A percentile compares a stretch with the other conserved stretches of the same genome.
phyloP scores from a whole-genome alignment of 371 early-diverging fungal genomes.

The Mucor sp. region DNA sequence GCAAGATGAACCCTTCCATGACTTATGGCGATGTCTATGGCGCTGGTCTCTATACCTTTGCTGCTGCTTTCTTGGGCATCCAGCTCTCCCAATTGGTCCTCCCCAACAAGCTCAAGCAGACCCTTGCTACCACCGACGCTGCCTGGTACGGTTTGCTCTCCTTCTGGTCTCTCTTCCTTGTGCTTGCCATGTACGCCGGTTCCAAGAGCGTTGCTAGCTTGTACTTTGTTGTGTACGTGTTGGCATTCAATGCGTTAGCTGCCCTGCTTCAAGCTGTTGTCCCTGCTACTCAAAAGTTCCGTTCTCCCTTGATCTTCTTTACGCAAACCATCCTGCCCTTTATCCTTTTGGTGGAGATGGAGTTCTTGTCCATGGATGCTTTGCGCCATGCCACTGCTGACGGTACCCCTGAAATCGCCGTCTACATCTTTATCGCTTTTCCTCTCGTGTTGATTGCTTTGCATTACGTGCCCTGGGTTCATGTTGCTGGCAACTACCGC shows the following conservation, averaged over 20 bases:
- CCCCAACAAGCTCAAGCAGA: conserved; percentile 25
- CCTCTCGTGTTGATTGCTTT: conserved; percentile 29
- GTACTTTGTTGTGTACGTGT: conserved; percentile 47
- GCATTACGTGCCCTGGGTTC: conserved; percentile 42
- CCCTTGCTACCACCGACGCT: conserved; percentile 18
- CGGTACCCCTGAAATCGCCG: conserved; percentile 60
- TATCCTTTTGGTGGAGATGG: conserved; percentile 43
- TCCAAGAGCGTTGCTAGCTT: conserved; percentile 37
- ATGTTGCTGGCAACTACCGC: conserved; percentile 31
- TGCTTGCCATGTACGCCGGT: conserved; percentile 30
- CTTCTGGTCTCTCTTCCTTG: conserved; percentile 54
- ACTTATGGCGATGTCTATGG: conserved; percentile 46
- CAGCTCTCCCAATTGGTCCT: conserved; percentile 38
- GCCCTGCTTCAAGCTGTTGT: conserved; percentile 29
- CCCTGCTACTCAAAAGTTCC: conserved; percentile 25
- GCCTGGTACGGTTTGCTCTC: conserved; percentile 41
- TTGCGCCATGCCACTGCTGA: conserved; percentile 60
- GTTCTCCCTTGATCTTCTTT: conserved; percentile 38
- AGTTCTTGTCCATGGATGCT: conserved; percentile 52
- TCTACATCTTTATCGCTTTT: conserved; percentile 36
- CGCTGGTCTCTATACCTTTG: conserved; percentile 36
- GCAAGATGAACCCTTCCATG: conserved; percentile 36
- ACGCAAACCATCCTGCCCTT: conserved; percentile 46
- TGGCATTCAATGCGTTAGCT: conserved; percentile 39
- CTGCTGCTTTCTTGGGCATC: conserved; percentile 40